Conservation (phyloP, 495 filamentous ascomycete genomes). For the Hypoxylon lienhwacheense region DNA sequence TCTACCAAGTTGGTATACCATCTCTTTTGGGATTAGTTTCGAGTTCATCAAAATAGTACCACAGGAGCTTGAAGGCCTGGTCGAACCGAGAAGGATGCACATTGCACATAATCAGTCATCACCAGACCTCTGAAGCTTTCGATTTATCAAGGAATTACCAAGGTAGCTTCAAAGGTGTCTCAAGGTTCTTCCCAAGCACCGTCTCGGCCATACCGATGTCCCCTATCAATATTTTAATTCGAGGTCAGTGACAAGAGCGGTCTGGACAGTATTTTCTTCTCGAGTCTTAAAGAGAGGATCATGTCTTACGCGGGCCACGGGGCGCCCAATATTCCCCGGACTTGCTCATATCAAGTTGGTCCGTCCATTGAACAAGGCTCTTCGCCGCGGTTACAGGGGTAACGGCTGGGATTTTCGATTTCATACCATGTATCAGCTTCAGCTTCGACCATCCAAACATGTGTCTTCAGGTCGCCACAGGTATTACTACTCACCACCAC, state of each 20-base stretch:
- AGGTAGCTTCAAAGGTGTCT: constrained; percentile 67
- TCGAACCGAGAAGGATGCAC: constrained; percentile 2
- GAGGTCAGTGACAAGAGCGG: constrained; percentile 17
- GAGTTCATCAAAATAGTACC: constrained; percentile 8
- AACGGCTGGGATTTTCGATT: constrained; percentile 64
- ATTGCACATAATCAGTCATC: too few relatives aligned
- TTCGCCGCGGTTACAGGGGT: constrained; percentile 67
- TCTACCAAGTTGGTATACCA: background rate
- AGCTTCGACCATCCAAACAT: background rate
- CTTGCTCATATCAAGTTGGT: constrained; percentile 64
- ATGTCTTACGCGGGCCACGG: constrained; percentile 63
- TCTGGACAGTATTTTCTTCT: constrained; percentile 3
- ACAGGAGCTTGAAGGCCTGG: background rate
- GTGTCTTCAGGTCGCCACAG: constrained; percentile 10
- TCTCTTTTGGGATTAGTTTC: constrained; percentile 2
- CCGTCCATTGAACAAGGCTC: constrained; percentile 62
- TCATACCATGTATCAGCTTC: constrained; percentile 7
- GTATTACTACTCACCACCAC: constrained; percentile 56
- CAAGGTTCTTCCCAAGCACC: constrained; percentile 61
- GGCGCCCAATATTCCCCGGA: constrained; percentile 75
- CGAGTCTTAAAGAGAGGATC: constrained; percentile 3
- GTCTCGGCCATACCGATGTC: constrained; percentile 71
- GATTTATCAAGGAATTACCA: constrained; percentile 71
- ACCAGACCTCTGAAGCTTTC: constrained; percentile 5
- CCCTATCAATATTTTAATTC: constrained; percentile 39